These are phyloP conservation scores for Phytophthora parvispora DNA, from an alignment of 352 stramenopile genomes.

Conservation along the genomic window DNA sequence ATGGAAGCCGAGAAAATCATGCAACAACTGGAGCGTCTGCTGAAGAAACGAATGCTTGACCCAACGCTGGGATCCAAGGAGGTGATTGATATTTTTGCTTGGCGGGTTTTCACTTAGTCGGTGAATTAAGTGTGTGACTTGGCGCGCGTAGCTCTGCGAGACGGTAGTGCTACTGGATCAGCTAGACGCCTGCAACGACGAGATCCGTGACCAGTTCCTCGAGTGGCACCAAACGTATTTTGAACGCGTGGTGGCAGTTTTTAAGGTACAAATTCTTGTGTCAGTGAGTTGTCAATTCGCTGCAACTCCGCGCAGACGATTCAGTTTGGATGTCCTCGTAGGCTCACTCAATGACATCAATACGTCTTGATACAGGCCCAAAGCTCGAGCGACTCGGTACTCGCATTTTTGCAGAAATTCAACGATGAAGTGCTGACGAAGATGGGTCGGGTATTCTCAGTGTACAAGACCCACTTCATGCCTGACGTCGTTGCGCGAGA, in stretches of 20 bases:
- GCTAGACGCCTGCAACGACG: constrained; percentile 72
- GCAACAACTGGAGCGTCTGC: constrained; percentile 68
- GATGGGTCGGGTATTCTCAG: constrained; percentile 65
- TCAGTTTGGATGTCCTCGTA: not conserved
- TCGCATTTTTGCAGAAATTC: constrained; percentile 66
- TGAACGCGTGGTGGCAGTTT: constrained; percentile 55
- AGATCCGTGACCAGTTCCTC: constrained; percentile 88
- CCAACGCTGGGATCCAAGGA: constrained; percentile 54
- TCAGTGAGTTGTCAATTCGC: not conserved
- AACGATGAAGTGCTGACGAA: constrained; percentile 61
- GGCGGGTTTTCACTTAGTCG: not conserved
- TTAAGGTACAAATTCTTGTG: constrained; percentile 43
- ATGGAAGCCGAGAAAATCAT: constrained; percentile 90
- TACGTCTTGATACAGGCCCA: constrained; percentile 16
- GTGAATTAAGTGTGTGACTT: not conserved
- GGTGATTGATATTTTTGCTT: constrained; percentile 28
- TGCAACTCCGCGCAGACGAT: not conserved
- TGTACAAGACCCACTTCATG: constrained; percentile 78
- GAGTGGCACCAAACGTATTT: constrained; percentile 88
- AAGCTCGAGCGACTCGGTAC: constrained; percentile 53
- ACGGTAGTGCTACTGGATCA: constrained; percentile 70
- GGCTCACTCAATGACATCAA: not conserved
- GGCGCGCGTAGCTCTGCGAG: constrained; percentile 59
- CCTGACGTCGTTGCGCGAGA: constrained; percentile 55
- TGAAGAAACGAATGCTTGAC: constrained; percentile 70